Conservation (phyloP, 2,329 filamentous ascomycete genomes). For the Hypoxylon rubiginosum region DNA sequence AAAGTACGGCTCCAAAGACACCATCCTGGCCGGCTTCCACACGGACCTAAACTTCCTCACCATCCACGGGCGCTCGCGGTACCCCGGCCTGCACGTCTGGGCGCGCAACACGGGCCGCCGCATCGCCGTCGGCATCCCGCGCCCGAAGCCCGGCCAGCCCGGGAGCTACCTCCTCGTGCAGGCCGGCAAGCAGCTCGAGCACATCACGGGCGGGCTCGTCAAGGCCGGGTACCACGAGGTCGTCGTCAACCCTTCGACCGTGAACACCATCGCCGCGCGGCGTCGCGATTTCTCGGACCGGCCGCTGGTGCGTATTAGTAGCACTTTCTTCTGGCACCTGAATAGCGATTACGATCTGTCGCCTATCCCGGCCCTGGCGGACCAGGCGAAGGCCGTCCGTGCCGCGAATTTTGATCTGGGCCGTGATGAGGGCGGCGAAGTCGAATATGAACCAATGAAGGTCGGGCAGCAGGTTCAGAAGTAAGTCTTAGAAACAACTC, state of each 20-base stretch:
- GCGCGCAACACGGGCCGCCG: constrained; percentile 72
- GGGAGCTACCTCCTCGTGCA: constrained; percentile 72
- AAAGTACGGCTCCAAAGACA: constrained; percentile 67
- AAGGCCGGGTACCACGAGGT: constrained; percentile 75
- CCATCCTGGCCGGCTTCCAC: constrained; percentile 73
- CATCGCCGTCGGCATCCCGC: constrained; percentile 70
- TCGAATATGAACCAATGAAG: constrained; percentile 66
- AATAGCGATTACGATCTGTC: constrained; percentile 68
- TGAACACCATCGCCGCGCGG: constrained; percentile 62
- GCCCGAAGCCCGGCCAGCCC: constrained; percentile 34
- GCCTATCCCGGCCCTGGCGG: constrained; percentile 64
- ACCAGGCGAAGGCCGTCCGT: constrained; percentile 60
- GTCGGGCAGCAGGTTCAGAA: constrained; percentile 71
- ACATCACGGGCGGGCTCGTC: constrained; percentile 71
- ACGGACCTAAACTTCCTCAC: constrained; percentile 75
- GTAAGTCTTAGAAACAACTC: constrained; percentile 53
- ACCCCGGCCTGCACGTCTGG: constrained; percentile 73
- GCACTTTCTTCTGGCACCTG: constrained; percentile 73
- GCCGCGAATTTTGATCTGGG: constrained; percentile 63
- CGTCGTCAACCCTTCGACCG: constrained; percentile 67
- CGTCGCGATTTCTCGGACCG: constrained; percentile 59
- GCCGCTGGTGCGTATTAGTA: constrained; percentile 69
- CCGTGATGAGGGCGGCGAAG: constrained; percentile 66
- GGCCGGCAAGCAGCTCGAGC: constrained; percentile 73
- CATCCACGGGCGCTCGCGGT: constrained; percentile 73